Evolutionary conservation across 2,329 filamentous ascomycete species (phyloP).

Genomic region (Botrytis tulipae): DNA sequence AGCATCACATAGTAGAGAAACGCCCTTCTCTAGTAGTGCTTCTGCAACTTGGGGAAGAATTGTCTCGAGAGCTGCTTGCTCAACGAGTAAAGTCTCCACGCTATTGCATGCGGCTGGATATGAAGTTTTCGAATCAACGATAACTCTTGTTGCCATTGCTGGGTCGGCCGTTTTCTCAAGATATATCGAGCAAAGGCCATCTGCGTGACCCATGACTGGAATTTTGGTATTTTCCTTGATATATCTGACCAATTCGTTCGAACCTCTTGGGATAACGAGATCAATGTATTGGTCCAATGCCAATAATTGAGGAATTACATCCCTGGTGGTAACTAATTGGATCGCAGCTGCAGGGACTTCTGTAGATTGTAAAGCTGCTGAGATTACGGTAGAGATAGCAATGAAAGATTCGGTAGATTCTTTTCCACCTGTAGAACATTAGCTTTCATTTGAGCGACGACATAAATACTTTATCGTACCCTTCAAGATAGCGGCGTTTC

Average conservation of each 20-base stretch:
- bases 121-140: constrained; percentile 89
- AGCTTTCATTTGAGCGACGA: not conserved
- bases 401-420: constrained; percentile 95
- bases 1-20: constrained; percentile 77
- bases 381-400: constrained; percentile 84
- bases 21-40: constrained; percentile 72
- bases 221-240: constrained; percentile 92
- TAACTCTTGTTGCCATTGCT: constrained; percentile 68
- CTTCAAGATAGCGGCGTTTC: constrained; percentile 95
- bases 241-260: constrained; percentile 50
- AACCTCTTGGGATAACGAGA: constrained; percentile 79
- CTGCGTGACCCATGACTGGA: constrained; percentile 92
- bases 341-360: constrained; percentile 81
- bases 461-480: constrained; percentile 45
- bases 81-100: constrained; percentile 86
- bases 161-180: constrained; percentile 75
- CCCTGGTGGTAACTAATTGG: constrained; percentile 90
- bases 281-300: constrained; percentile 85
- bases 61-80: constrained; percentile 65
- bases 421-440: constrained; percentile 65
- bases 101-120: constrained; percentile 97
- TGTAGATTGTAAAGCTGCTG: constrained; percentile 68
- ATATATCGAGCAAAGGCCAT: constrained; percentile 87
- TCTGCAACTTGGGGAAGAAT: constrained; percentile 70
- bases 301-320: constrained; percentile 85